These are phyloP conservation scores for Trypanosoma rangeli DNA, from an alignment of 208 protist genomes.

Conservation along the genomic window DNA sequence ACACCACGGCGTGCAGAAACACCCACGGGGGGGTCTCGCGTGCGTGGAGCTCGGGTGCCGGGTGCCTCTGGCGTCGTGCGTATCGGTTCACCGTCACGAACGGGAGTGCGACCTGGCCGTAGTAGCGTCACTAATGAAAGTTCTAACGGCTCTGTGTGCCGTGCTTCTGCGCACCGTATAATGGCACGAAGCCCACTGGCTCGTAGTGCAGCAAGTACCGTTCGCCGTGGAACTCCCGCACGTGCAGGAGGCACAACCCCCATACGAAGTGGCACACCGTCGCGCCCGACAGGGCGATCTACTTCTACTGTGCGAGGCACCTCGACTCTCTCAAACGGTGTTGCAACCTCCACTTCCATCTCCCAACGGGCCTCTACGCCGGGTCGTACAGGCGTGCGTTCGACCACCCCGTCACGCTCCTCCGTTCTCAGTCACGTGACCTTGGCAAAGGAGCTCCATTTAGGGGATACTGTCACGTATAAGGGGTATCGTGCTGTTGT, in stretches of 20 bases:
- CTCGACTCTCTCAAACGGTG: slow-evolving; percentile 13
- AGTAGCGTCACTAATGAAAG: slow-evolving; percentile 22
- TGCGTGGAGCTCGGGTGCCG: slow-evolving; percentile 40
- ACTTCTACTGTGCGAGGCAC: slow-evolving; percentile 19
- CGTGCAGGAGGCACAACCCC: slow-evolving; percentile 63
- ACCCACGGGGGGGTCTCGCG: slow-evolving; percentile 50
- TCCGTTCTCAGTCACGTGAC: slow-evolving; percentile 32
- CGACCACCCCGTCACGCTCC: slow-evolving; percentile 26
- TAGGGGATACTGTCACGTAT: slow-evolving; percentile 82
- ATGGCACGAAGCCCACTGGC: slow-evolving; percentile 67
- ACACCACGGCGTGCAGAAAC: slow-evolving; percentile 51
- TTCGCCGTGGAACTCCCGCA: slow-evolving; percentile 80
- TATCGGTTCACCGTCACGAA: slow-evolving; percentile 38
- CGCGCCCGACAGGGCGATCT: slow-evolving; percentile 18
- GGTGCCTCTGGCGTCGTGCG: slow-evolving; percentile 34
- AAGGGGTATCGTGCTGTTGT: slow-evolving; percentile 82
- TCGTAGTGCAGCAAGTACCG: slow-evolving; percentile 70
- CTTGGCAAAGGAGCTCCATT: slow-evolving; percentile 68
- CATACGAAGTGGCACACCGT: slow-evolving; percentile 27
- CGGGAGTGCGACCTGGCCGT: slow-evolving; percentile 31
- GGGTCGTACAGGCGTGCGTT: slow-evolving; percentile 17
- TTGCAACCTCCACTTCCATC: not conserved
- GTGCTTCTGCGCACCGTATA: slow-evolving; percentile 31
- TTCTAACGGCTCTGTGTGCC: slow-evolving; percentile 32
- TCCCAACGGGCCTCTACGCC: slow-evolving; percentile 19